Evolutionary conservation across 352 stramenopile genomes (phyloP).

Genomic region (Globisporangium nunn): DNA sequence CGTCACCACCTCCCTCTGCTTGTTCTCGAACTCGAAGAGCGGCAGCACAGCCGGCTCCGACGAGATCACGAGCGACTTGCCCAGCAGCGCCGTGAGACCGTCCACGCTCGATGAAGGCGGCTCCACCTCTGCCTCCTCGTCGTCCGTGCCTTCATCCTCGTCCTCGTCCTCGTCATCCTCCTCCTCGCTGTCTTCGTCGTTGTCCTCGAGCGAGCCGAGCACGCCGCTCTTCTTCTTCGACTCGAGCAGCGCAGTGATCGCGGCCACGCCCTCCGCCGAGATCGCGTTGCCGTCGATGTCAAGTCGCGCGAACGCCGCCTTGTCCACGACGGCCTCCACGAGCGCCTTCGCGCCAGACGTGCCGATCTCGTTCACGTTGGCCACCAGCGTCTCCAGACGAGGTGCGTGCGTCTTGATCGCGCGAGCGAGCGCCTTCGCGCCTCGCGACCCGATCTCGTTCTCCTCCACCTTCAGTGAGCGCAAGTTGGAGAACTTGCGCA

Average conservation of each 20-base stretch:
- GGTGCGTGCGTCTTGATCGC: conserved; percentile 45
- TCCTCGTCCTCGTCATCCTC: conserved; percentile 44
- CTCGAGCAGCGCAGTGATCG: conserved; percentile 43
- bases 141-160: conserved; percentile 29
- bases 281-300: conserved; percentile 83
- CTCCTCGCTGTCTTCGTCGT: conserved; percentile 75
- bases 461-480: conserved; percentile 88
- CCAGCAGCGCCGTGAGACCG: conserved; percentile 30
- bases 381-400: conserved; percentile 72
- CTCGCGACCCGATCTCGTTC: conserved; percentile 90
- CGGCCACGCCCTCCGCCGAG: conserved; percentile 47
- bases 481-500: conserved; percentile 46
- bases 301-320: conserved; percentile 43
- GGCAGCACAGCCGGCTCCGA: conserved; percentile 11
- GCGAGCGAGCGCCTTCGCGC: conserved; percentile 63
- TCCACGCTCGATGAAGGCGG: conserved; percentile 28
- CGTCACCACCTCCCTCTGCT: conserved; percentile 65
- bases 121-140: conserved; percentile 32
- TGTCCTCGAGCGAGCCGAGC: conserved; percentile 74
- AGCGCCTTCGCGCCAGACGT: conserved; percentile 84
- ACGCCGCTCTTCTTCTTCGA: conserved; percentile 44
- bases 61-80: conserved; percentile 38
- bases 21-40: conserved; percentile 51
- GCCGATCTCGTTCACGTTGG: conserved; percentile 87
- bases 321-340: conserved; percentile 46